A percentile compares a stretch with the other conserved stretches of the same genome.
These are phyloP conservation scores for Amanita fuliginea DNA, from an alignment of 768 basidiomycete genomes.

Conservation along the genomic window DNA sequence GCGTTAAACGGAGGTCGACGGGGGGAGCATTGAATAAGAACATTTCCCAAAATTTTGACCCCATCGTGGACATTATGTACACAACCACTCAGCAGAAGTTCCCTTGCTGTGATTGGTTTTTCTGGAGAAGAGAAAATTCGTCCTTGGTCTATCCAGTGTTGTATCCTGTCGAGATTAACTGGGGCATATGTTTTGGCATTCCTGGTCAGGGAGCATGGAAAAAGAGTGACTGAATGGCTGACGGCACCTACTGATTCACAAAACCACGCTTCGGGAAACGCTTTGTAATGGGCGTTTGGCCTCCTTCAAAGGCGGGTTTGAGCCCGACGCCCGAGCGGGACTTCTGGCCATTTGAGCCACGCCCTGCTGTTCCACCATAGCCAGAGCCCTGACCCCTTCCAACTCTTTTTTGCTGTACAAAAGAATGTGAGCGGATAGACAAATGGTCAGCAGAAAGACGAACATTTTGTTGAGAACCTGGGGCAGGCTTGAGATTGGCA, in stretches of 20 bases:
- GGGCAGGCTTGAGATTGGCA: conserved; percentile 65
- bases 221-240: not conserved
- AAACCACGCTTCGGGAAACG: conserved; percentile 93
- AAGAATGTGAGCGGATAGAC: conserved; percentile 5
- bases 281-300: conserved; percentile 89
- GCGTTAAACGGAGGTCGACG: not conserved
- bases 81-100: conserved; percentile 77
- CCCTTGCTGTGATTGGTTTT: conserved; percentile 79
- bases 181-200: conserved; percentile 69
- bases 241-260: conserved; percentile 66
- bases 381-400: conserved; percentile 91
- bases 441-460: not conserved
- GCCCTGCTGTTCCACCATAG: conserved; percentile 84
- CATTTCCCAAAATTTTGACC: conserved; percentile 73
- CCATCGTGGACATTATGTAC: conserved; percentile 86
- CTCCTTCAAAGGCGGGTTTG: conserved; percentile 85
- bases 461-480: conserved; percentile 60
- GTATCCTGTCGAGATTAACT: conserved; percentile 79
- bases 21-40: conserved; percentile 35
- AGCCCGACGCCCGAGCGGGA: conserved; percentile 85
- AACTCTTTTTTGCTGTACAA: conserved; percentile 76
- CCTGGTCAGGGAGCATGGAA: conserved; percentile 25
- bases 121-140: conserved; percentile 68
- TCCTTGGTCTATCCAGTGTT: conserved; percentile 84
- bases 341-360: conserved; percentile 94